phyloP scores from a whole-genome alignment of 176 grass and related monocot species.

The Rhipidocladum racemiflorum region DNA sequence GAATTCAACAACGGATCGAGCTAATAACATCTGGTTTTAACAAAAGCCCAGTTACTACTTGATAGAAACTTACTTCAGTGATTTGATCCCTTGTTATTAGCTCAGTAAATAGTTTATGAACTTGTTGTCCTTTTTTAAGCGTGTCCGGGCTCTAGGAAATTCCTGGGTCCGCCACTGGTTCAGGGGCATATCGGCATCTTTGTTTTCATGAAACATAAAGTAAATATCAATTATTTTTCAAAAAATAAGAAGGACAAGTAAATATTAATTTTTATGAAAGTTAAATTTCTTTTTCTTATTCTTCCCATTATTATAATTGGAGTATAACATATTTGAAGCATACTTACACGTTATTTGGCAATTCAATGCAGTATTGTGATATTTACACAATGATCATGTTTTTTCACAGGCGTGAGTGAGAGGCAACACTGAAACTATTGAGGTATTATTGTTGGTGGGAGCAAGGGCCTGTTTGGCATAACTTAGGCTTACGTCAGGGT shows the following conservation, averaged over 20 bases:
- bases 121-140: too few species aligned
- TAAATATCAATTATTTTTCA: not conserved
- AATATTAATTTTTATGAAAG: not conserved
- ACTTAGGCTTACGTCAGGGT: not conserved
- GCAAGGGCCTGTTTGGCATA: not conserved
- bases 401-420: not conserved
- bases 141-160: too few species aligned
- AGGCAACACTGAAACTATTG: not conserved
- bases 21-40: too few species aligned
- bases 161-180: too few species aligned
- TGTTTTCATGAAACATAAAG: too few species aligned
- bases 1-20: too few species aligned
- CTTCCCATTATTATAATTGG: not conserved
- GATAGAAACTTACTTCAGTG: too few species aligned
- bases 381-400: not conserved
- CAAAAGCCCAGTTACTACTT: too few species aligned
- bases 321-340: conserved; percentile 14
- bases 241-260: not conserved
- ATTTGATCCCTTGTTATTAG: too few species aligned
- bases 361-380: not conserved
- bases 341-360: not conserved
- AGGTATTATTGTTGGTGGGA: not conserved
- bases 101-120: too few species aligned
- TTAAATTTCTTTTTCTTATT: not conserved
- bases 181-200: not conserved